Conservation (phyloP, 257 asterid species). For the Solanum acaule region DNA sequence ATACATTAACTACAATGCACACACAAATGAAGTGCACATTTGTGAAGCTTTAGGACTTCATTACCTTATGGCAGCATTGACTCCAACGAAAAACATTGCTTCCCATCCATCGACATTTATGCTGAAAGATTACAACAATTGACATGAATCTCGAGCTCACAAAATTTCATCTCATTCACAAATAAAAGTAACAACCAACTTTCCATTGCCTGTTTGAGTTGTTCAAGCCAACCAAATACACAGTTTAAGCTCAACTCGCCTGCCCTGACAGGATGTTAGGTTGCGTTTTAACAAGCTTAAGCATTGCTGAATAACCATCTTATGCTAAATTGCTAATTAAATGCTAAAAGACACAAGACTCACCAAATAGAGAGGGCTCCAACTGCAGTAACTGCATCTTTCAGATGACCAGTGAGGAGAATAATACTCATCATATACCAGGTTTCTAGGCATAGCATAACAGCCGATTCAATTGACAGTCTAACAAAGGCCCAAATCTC, state of each 20-base stretch:
- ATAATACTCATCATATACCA: constrained; percentile 85
- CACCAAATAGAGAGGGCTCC: constrained; percentile 84
- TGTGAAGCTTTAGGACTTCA: neutral
- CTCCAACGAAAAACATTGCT: constrained; percentile 66
- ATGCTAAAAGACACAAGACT: neutral
- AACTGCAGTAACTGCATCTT: constrained; percentile 60
- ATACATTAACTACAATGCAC: neutral
- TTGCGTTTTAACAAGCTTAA: neutral
- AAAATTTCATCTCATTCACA: neutral
- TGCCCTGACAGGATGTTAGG: neutral
- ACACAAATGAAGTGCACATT: neutral
- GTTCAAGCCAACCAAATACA: neutral
- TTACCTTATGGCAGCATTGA: constrained; percentile 84
- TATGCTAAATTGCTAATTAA: neutral
- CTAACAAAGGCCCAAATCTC: constrained; percentile 75
- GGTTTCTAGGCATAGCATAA: constrained; percentile 77
- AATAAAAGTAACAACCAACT: neutral
- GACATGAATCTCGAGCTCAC: neutral
- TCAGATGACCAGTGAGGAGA: constrained; percentile 63
- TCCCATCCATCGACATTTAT: constrained; percentile 58
- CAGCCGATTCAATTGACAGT: constrained; percentile 82
- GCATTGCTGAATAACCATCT: neutral
- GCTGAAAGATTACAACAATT: constrained; percentile 25
- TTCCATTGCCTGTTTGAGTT: neutral
- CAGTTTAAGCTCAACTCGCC: neutral